Evolutionary conservation across 495 filamentous ascomycete genomes (phyloP), one percentile per base, ranked within the genome.

Genomic region (Parathielavia appendiculata): DNA sequence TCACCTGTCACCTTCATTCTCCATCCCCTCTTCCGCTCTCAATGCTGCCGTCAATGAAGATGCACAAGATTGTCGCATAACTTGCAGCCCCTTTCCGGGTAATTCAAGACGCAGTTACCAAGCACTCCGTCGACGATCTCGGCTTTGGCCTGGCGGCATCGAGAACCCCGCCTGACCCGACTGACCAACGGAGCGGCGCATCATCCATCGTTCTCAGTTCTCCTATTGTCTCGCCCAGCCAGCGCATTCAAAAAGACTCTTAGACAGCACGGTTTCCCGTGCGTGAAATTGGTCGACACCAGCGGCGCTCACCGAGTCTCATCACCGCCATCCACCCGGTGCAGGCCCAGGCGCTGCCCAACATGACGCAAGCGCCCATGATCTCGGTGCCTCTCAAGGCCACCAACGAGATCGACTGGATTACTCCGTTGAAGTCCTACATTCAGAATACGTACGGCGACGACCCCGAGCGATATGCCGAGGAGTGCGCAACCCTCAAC

Each of bases 361-460:
- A 63, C 71, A 88, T 88, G 85, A 79, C 81, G 72, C 85, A 91
- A 76, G 82, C 90, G 68, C 90, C 91, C 47, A 97, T 97, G 91
- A 84, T 97, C 56, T 91, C 88, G 62, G 85, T 83, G 79, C 91
- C 91, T 69, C 78, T 95, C 68, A 97, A 98, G 87, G 92, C 93
- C 71, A 98, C 93, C 61, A 96, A 92, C 79, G 93, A 98, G 79
- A 96, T 97, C 69, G 93, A 98, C 81, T 98, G 95, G 95, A 82
- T 97, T 60, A 79, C 82, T 30, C 95, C 93, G 55, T 82, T 98
- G 64, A 97, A 97, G 81, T 78, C 79, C 55, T 96, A 97, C 77
- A 97, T 98, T 59, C 83, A 90, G 63, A 80, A 90, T 69, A 92
- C 87, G 12, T 97, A 98, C 74, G 91, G 92, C 65, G 90, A 97